These are phyloP conservation scores for Elongisporangium anandrum DNA, from an alignment of 352 stramenopile genomes.

Conservation along the genomic window DNA sequence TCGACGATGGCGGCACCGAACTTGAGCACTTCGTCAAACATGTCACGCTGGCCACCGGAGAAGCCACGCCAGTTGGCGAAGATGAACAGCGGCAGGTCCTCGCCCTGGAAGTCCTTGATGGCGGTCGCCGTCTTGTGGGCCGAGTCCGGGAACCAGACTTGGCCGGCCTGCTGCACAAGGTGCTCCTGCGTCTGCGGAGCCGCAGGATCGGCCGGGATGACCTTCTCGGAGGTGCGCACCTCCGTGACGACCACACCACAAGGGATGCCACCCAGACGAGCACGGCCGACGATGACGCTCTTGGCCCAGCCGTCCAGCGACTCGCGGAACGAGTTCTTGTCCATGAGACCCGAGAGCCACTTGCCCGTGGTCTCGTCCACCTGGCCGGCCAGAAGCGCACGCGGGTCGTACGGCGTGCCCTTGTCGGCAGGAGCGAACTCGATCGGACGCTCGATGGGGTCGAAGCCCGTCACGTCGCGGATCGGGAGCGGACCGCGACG, in stretches of 20 bases:
- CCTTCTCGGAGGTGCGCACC: slow-evolving; percentile 96
- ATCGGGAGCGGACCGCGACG: slow-evolving; percentile 78
- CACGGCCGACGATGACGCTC: slow-evolving; percentile 97
- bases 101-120: slow-evolving; percentile 99
- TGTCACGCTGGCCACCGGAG: slow-evolving; percentile 98
- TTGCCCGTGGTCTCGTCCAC: slow-evolving; percentile 68
- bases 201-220: slow-evolving; percentile 97
- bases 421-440: slow-evolving; percentile 91
- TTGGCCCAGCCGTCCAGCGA: slow-evolving; percentile 98
- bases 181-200: slow-evolving; percentile 95
- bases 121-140: slow-evolving; percentile 99
- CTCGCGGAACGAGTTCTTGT: slow-evolving; percentile 98
- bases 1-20: slow-evolving; percentile 99
- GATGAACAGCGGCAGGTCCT: slow-evolving; percentile 99
- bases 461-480: slow-evolving; percentile 75
- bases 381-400: slow-evolving; percentile 89
- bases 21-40: slow-evolving; percentile 99
- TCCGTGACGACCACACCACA: slow-evolving; percentile 99
- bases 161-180: slow-evolving; percentile 96
- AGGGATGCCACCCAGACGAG: slow-evolving; percentile 97
- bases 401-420: slow-evolving; percentile 94
- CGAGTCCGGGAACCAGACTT: slow-evolving; percentile 99
- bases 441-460: slow-evolving; percentile 88
- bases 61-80: slow-evolving; percentile 99
- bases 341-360: slow-evolving; percentile 95